These are phyloP conservation scores for Mycoemilia scoparia DNA, from an alignment of 192 early-diverging fungal species.

Conservation along the genomic window DNA sequence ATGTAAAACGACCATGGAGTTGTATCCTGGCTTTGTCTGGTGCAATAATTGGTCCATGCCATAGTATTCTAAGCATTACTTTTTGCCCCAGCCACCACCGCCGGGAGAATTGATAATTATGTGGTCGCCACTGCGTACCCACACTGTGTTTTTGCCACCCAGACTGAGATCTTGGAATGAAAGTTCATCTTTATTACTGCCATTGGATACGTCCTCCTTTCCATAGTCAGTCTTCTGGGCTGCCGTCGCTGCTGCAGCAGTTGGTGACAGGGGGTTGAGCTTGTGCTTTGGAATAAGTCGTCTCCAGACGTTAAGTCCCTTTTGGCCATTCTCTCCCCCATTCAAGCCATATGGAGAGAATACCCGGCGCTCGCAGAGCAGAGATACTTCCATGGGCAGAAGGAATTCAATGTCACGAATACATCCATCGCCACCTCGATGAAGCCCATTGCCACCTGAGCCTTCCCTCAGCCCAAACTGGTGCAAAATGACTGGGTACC, in stretches of 20 bases:
- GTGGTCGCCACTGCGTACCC: constrained; percentile 59
- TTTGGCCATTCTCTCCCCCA: constrained; percentile 53
- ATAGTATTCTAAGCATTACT: too few species aligned
- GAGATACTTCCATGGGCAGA: constrained; percentile 66
- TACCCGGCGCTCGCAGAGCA: constrained; percentile 82
- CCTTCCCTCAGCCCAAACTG: constrained; percentile 56
- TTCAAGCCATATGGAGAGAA: constrained; percentile 70
- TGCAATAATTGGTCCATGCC: too few species aligned
- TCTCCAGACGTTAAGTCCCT: constrained; percentile 66
- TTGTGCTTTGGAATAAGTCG: too few species aligned
- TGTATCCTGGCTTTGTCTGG: too few species aligned
- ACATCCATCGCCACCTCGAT: constrained; percentile 73
- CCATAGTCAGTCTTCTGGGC: constrained; percentile 3
- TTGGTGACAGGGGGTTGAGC: background rate
- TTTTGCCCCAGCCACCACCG: constrained; percentile 86
- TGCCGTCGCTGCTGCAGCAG: background rate
- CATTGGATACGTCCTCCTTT: background rate
- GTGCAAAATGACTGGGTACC: constrained; percentile 77
- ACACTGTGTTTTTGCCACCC: constrained; percentile 75
- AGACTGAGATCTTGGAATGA: constrained; percentile 38
- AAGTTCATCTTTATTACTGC: too few species aligned
- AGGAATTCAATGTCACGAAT: constrained; percentile 91
- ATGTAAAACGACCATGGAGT: too few species aligned
- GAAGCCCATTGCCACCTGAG: constrained; percentile 63
- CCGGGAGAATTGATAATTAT: constrained; percentile 79